These are phyloP conservation scores for Hypholoma sublateritium DNA, from an alignment of 768 basidiomycete genomes.

Conservation along the genomic window DNA sequence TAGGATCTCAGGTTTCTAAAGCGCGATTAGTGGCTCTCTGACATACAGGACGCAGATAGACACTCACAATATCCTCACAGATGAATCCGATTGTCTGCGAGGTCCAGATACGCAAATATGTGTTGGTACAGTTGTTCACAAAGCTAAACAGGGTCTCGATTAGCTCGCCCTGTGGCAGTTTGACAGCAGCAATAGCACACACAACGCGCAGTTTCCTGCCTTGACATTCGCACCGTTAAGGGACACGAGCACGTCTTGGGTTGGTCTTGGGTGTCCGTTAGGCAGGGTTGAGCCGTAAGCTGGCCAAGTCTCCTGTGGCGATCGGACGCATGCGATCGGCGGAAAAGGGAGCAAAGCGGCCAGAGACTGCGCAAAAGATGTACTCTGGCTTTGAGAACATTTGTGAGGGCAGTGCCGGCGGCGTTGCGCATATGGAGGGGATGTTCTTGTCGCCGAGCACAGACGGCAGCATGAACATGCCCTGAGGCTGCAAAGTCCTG, in stretches of 20 bases:
- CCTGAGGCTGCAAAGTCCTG: conserved; percentile 69
- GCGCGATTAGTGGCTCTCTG: conserved; percentile 10
- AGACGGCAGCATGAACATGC: conserved; percentile 86
- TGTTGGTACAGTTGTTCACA: conserved; percentile 72
- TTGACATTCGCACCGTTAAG: conserved; percentile 71
- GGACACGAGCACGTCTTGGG: conserved; percentile 77
- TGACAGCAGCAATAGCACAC: conserved; percentile 90
- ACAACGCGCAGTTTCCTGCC: conserved; percentile 89
- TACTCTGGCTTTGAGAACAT: conserved; percentile 87
- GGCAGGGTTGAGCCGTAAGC: conserved; percentile 82
- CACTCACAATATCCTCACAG: conserved; percentile 92
- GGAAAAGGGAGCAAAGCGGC: conserved; percentile 17
- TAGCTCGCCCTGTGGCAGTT: conserved; percentile 82
- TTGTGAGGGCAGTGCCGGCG: conserved; percentile 97
- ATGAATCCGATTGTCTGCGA: conserved; percentile 95
- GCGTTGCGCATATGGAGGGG: conserved; percentile 82
- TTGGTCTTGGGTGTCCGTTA: conserved; percentile 78
- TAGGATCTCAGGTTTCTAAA: conserved; percentile 89
- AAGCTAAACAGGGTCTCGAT: conserved; percentile 87
- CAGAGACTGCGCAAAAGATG: conserved; percentile 34
- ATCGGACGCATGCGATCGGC: conserved; percentile 20
- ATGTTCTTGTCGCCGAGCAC: conserved; percentile 79
- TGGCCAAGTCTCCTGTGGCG: conserved; percentile 85
- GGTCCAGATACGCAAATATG: conserved; percentile 80
- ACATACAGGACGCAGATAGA: neutral